Conservation (phyloP, 331 rosid species). For the Quercus phellos region DNA sequence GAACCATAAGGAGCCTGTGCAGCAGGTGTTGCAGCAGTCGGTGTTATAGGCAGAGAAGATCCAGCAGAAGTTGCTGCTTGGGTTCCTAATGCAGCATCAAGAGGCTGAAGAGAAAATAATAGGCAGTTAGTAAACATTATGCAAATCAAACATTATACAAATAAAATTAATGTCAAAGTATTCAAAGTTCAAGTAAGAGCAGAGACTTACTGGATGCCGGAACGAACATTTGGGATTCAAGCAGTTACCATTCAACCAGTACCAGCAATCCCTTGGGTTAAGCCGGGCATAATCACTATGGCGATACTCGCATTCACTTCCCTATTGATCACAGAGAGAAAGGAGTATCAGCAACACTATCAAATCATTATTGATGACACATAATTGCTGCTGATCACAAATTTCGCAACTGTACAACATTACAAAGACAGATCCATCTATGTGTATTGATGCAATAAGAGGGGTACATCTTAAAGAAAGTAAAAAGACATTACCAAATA, state of each 20-base stretch:
- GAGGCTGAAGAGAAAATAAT: constrained; percentile 56
- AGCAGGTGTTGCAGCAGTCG: constrained; percentile 34
- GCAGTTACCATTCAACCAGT: constrained; percentile 94
- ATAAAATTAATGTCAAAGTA: background rate
- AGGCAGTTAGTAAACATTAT: constrained; percentile 5
- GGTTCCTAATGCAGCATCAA: constrained; percentile 72
- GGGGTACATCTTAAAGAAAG: no score
- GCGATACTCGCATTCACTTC: constrained; percentile 93
- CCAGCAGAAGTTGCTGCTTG: constrained; percentile 58
- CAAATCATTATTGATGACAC: background rate
- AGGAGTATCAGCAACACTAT: background rate
- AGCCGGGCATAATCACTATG: constrained; percentile 92
- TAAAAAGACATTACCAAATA: no score
- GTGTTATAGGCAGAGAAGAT: constrained; percentile 45
- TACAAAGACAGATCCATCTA: no score
- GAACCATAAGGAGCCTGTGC: constrained; percentile 43
- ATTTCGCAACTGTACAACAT: background rate
- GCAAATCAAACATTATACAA: background rate
- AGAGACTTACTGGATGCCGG: constrained; percentile 83
- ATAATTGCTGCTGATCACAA: background rate
- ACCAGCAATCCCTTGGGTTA: constrained; percentile 94
- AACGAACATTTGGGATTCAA: constrained; percentile 87
- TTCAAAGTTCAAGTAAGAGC: background rate
- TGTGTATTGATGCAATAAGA: no score
- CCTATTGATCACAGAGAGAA: constrained; percentile 38